Evolutionary conservation across 169 alveolate species (phyloP).

Genomic region (Besnoitia besnoiti): DNA sequence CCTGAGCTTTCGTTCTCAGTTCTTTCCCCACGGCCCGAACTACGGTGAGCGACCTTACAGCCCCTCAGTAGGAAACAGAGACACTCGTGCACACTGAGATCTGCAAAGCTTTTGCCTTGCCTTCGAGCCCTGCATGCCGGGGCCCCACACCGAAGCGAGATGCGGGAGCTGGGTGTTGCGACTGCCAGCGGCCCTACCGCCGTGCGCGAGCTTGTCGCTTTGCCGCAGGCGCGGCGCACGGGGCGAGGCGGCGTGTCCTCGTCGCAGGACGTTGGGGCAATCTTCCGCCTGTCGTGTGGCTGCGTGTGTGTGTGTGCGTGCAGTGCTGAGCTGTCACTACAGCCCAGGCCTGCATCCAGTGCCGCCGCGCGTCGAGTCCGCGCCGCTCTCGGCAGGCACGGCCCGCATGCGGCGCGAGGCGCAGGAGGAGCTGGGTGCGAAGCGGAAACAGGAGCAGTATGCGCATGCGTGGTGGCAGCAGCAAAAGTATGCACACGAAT

Average conservation of each 20-base stretch:
- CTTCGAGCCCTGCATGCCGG: too few relatives aligned
- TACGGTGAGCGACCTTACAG: neutral
- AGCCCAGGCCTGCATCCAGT: neutral
- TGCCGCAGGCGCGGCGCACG: too few relatives aligned
- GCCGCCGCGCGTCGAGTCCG: neutral
- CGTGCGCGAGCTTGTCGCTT: too few relatives aligned
- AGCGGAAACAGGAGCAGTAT: slow-evolving; percentile 4
- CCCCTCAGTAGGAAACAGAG: too few relatives aligned
- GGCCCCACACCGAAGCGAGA: too few relatives aligned
- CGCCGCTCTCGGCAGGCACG: neutral
- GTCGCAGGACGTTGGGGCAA: too few relatives aligned
- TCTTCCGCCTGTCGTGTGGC: neutral
- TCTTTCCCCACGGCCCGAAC: neutral
- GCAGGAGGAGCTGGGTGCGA: slow-evolving; percentile 13
- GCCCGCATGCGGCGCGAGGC: neutral
- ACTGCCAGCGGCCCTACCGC: too few relatives aligned
- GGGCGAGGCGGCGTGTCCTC: too few relatives aligned
- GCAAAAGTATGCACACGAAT: slow-evolving; percentile 11
- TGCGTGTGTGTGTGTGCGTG: neutral
- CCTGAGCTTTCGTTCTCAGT: neutral
- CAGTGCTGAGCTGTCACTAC: slow-evolving; percentile 23
- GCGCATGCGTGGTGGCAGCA: slow-evolving; percentile 7
- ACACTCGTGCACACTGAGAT: too few relatives aligned
- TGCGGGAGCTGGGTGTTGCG: too few relatives aligned
- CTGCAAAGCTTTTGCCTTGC: too few relatives aligned